These are phyloP conservation scores for Rhinocladiella mackenziei DNA, from an alignment of 2,329 filamentous ascomycete genomes.

Conservation along the genomic window DNA sequence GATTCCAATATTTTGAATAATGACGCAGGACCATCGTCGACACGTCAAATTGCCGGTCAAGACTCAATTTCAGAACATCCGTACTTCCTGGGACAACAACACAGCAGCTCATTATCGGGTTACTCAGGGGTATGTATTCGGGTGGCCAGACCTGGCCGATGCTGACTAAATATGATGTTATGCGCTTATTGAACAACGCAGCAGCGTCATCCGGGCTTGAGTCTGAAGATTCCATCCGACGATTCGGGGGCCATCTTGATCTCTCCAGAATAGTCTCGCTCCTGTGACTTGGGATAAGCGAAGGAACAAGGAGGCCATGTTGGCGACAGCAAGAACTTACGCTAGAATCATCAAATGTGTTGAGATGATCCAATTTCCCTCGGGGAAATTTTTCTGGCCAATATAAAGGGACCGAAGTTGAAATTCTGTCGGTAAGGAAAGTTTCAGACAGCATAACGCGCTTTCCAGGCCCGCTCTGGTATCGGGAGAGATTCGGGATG, in stretches of 20 bases:
- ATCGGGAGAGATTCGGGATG: neutral
- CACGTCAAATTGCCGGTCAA: slow-evolving; percentile 4
- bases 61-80: neutral
- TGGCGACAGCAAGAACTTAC: neutral
- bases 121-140: slow-evolving; percentile 4
- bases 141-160: slow-evolving; percentile 10
- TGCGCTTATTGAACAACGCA: neutral
- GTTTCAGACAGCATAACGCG: slow-evolving; percentile 6
- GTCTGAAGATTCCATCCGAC: neutral
- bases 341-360: slow-evolving; percentile 14
- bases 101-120: slow-evolving; percentile 9
- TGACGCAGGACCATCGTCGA: slow-evolving; percentile 7
- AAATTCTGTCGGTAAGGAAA: slow-evolving; percentile 7
- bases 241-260: neutral
- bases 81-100: slow-evolving; percentile 8
- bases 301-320: no score
- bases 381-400: neutral
- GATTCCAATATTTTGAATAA: slow-evolving; percentile 8
- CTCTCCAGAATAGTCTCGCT: slow-evolving; percentile 10
- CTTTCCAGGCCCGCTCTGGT: slow-evolving; percentile 3
- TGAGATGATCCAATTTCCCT: slow-evolving; percentile 14
- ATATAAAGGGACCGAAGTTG: slow-evolving; percentile 11
- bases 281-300: neutral
- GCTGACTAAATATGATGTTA: slow-evolving; percentile 3
- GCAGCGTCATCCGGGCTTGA: no score